Evolutionary conservation across 306 rosid genomes (phyloP), one percentile per base, ranked within the genome.

Genomic region (Pyrus communis): DNA sequence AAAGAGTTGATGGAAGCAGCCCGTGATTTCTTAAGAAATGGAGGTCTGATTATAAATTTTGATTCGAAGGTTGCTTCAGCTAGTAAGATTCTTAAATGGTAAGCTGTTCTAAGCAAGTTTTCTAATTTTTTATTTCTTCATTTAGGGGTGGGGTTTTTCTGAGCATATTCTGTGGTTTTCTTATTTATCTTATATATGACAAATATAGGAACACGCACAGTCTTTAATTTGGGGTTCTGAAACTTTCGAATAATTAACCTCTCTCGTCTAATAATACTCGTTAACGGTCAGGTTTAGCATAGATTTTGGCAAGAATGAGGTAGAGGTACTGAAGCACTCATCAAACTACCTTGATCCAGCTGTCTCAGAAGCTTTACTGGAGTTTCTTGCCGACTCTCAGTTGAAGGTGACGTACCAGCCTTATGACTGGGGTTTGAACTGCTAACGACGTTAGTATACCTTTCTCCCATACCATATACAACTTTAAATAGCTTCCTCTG

Each of bases 221-320:
- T 49, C 8, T 49, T 49, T 49, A 4, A 49, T 4, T 49, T 49
- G 19, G 54, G 54, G 14, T 72, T 72, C 31, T 35, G 75, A n/a
- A 55, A 12, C 46, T 33, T 12, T 35, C 10, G 1, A 2, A 73
- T 38, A 72, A 7, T 72, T 38, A 35, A 35, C 55, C 38, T 66
- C 9, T 57, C 35, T 67, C 58, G 31, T 66, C 60, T 69, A 35
- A 43, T 71, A 28, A 38, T 59, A 65, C 70, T 74, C 74, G 42
- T 19, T 9, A 25, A 65, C 77, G 71, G 59, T 68, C 89, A 95
- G 98, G 97, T 95, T 82, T 72, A 95, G 93, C 77, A 19, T 78
- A 31, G 98, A 95, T 85, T 95, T 95, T 75, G 98, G 98, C 40
- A 89, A 90, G 85, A 86, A 80, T 65, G 97, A 95, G 84, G 70